Conservation (phyloP, 2,329 filamentous ascomycete species). For the Aureobasidium sp. region DNA sequence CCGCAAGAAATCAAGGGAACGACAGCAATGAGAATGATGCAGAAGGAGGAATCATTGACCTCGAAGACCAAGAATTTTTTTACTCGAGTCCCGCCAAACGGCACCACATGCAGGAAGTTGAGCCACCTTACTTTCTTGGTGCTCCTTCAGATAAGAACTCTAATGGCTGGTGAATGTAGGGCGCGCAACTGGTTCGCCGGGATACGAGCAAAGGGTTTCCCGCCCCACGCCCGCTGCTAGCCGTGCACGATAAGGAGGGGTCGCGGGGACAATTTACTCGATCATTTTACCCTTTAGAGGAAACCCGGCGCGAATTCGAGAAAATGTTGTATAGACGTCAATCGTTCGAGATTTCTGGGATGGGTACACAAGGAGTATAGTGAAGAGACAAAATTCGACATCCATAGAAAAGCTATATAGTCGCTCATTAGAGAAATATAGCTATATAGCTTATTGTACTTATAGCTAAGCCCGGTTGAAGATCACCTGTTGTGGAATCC, state of each 20-base stretch:
- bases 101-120: slow-evolving; percentile 7
- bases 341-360: too few relatives aligned
- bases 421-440: too few relatives aligned
- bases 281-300: slow-evolving; percentile 1
- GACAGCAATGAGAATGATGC: background rate
- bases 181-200: background rate
- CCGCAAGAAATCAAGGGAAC: background rate
- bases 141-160: slow-evolving; percentile 8
- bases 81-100: background rate
- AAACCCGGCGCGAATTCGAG: background rate
- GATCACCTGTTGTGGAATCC: too few relatives aligned
- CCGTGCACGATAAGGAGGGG: slow-evolving; percentile 5
- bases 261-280: background rate
- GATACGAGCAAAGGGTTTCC: background rate
- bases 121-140: slow-evolving; percentile 12
- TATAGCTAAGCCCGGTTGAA: too few relatives aligned
- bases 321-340: background rate
- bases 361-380: too few relatives aligned
- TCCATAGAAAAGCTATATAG: too few relatives aligned
- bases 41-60: background rate
- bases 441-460: too few relatives aligned
- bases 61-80: background rate
- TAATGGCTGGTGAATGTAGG: background rate
- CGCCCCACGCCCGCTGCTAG: background rate
- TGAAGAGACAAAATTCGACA: too few relatives aligned